Percentiles rank a stretch among this genome's conserved stretches.
Conservation (phyloP, 1,139 yeast genomes). For the Debaryomyces psychrophilus region DNA sequence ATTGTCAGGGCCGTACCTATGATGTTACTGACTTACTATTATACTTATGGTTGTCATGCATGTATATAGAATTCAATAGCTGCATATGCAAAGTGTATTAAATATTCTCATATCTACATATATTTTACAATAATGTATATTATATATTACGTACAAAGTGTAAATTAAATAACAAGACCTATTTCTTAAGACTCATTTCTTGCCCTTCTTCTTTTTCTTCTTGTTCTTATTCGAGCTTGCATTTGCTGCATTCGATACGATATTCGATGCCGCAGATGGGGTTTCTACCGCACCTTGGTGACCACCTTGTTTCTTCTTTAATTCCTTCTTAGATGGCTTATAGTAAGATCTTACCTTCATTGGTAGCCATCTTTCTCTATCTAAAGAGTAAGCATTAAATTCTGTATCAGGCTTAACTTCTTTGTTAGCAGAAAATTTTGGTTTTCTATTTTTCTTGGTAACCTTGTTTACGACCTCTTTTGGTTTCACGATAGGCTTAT, state of each 20-base stretch:
- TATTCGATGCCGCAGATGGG: conserved; percentile 19
- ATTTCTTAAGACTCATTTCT: conserved; percentile 37
- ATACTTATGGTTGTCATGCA: no score
- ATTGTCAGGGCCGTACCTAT: no score
- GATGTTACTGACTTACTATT: no score
- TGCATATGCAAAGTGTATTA: no score
- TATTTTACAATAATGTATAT: not conserved
- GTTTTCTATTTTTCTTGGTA: conserved; percentile 28
- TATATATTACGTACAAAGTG: not conserved
- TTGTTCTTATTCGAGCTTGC: conserved; percentile 34
- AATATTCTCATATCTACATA: not conserved
- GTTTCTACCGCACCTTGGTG: conserved; percentile 62
- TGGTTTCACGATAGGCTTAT: conserved; percentile 13
- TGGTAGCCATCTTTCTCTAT: conserved; percentile 86
- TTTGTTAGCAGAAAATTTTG: conserved; percentile 44
- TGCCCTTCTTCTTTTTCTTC: conserved; percentile 57
- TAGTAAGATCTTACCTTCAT: conserved; percentile 81
- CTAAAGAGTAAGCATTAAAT: conserved; percentile 27
- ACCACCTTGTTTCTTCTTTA: conserved; percentile 64
- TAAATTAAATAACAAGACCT: not conserved
- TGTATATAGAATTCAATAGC: no score
- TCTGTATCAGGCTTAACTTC: conserved; percentile 35
- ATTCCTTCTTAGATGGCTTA: conserved; percentile 71
- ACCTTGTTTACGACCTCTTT: conserved; percentile 20
- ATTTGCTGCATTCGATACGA: conserved; percentile 21